Base-by-base conservation (phyloP, 371 early-diverging fungal genomes). In the Rhizopus microsporus region DNA sequence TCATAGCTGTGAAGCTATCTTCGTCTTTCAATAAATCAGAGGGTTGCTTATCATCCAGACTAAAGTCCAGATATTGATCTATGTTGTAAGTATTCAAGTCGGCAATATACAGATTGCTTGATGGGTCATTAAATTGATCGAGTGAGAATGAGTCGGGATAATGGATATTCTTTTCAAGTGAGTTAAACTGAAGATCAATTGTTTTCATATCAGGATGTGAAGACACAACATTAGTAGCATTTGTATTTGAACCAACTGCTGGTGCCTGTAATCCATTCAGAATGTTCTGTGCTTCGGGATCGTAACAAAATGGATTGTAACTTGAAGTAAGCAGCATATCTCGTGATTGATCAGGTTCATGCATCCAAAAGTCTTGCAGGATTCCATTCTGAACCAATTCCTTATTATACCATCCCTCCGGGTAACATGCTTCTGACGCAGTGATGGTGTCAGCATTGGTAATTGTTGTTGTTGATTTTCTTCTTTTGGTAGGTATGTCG, bases 171-270 rank as follows among this genome's bases (percentile, higher is more conserved):
- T 63, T 63, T 15, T 63, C 59, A 4, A 63, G 13, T 4, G 45
- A 5, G 16, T 40, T 29, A 1, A 49, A 49, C 13, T 63, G 63
- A 15, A 63, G 51, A 13, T 63, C 55, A 15, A 63, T 55, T 1
- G 63, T 63, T 13, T 63, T 63, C 63, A 63, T 63, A 12, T 54
- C 63, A 30, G 53, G 56, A 52, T 56, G 56, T 15, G 51, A 47
- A 17, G 35, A 5, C 3, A 61, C 34, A 5, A 39, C 29, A 29
- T 52, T 16, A 52, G 9, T 32, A 44, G 54, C 42, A 30, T 37
- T 23, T 23, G 23, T 23, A 23, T 23, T 23, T 23, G 23, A 23
- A 23, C 23, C 23, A 23, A 1, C 23, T 23, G 23, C 23, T 23
- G 16, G 40, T 31, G 47, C 39, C 47, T 63, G 63, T 5, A 63